A percentile compares a stretch with the other conserved stretches of the same genome.
Evolutionary conservation across 306 rosid genomes (phyloP).

Genomic region (Acmispon strigosus): DNA sequence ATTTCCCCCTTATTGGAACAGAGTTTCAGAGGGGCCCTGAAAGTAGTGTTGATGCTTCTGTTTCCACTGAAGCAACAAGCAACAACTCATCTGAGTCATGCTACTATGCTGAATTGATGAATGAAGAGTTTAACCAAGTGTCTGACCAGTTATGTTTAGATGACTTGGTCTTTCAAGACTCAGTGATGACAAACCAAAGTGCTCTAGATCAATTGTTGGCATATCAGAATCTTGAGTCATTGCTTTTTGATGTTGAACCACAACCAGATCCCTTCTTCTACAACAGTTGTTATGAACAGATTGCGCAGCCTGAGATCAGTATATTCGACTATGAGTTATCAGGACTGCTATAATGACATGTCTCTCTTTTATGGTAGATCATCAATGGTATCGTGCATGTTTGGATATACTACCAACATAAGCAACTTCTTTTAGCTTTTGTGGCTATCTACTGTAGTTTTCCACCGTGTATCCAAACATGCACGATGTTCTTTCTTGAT

Average conservation of each 20-base stretch:
- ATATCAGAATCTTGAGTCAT: conserved; percentile 31
- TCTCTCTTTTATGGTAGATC: not conserved
- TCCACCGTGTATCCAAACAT: no score
- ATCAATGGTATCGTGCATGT: not conserved
- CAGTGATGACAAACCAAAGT: not conserved
- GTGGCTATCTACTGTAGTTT: no score
- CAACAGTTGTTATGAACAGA: conserved; percentile 10
- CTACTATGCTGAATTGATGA: conserved; percentile 10
- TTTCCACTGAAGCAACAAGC: conserved; percentile 21
- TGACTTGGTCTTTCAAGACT: conserved; percentile 12
- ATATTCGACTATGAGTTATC: conserved; percentile 41
- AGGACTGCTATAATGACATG: conserved; percentile 22
- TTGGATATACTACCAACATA: no score
- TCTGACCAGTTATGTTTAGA: conserved; percentile 25
- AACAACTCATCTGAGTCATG: conserved; percentile 12
- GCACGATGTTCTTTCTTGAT: not conserved
- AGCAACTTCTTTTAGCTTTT: no score
- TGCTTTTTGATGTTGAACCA: conserved; percentile 29
- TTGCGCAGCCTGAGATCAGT: conserved; percentile 34
- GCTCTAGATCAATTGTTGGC: conserved; percentile 1
- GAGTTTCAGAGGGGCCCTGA: not conserved
- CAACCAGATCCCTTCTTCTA: conserved; percentile 1
- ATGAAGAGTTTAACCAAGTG: conserved; percentile 31
- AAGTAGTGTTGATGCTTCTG: not conserved
- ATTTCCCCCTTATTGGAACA: not conserved